These are phyloP conservation scores for Pseudogymnoascus sp. DNA, from an alignment of 2,329 filamentous ascomycete species.

Conservation along the genomic window DNA sequence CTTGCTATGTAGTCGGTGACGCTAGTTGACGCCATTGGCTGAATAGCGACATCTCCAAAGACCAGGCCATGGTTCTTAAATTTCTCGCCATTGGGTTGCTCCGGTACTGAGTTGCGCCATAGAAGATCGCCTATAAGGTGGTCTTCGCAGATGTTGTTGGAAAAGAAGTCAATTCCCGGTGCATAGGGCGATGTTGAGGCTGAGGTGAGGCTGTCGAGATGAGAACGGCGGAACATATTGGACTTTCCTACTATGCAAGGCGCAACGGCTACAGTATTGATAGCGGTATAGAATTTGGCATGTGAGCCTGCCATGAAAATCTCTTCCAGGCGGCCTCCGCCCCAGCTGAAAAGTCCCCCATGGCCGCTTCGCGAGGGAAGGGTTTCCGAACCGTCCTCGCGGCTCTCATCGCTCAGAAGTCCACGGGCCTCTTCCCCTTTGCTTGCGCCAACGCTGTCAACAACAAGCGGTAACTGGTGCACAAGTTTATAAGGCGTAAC, in stretches of 20 bases:
- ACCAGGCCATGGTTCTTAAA: conserved; percentile 68
- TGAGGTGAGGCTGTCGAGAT: conserved; percentile 66
- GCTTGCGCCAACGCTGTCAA: conserved; percentile 55
- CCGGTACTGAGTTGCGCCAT: conserved; percentile 62
- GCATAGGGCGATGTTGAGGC: conserved; percentile 34
- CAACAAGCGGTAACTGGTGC: conserved; percentile 81
- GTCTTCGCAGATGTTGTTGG: conserved; percentile 93
- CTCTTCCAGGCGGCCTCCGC: conserved; percentile 83
- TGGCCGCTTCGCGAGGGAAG: conserved; percentile 19
- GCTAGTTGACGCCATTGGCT: conserved; percentile 79
- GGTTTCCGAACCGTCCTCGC: conserved; percentile 21
- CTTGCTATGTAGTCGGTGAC: conserved; percentile 70
- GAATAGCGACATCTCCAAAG: conserved; percentile 78
- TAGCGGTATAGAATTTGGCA: conserved; percentile 95
- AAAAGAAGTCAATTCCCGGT: conserved; percentile 85
- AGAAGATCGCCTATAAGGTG: conserved; percentile 89
- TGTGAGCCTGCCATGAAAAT: conserved; percentile 90
- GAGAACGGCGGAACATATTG: conserved; percentile 94
- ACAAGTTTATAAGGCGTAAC: conserved; percentile 76
- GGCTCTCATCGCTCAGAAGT: conserved; percentile 20
- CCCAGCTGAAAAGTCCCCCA: conserved; percentile 30
- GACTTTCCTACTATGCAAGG: conserved; percentile 95
- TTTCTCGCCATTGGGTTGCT: conserved; percentile 33
- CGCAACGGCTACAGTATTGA: conserved; percentile 84
- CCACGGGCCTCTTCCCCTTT: conserved; percentile 20